These are phyloP conservation scores for Wickerhamomyces queroliae DNA, from an alignment of 805 yeast species.

Conservation along the genomic window DNA sequence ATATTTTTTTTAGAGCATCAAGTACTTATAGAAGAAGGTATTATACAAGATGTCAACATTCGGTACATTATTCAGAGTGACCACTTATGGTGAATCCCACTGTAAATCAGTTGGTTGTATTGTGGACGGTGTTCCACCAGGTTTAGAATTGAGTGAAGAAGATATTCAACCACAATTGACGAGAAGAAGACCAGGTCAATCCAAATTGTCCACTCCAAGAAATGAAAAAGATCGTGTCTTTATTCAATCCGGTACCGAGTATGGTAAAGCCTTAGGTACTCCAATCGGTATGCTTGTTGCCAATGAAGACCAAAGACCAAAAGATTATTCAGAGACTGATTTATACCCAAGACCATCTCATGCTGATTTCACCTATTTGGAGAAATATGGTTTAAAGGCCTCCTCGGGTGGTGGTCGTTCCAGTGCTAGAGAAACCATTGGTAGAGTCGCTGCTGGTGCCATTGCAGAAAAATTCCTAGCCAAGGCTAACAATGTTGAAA, in stretches of 20 bases:
- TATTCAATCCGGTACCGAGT: constrained; percentile 92
- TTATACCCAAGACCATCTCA: constrained; percentile 96
- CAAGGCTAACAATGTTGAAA: constrained; percentile 78
- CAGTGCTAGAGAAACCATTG: constrained; percentile 96
- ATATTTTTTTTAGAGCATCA: no score
- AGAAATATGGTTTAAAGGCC: constrained; percentile 89
- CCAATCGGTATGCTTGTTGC: constrained; percentile 91
- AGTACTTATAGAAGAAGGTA: no score
- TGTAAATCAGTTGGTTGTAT: constrained; percentile 97
- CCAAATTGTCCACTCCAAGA: constrained; percentile 88
- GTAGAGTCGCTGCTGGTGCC: constrained; percentile 98
- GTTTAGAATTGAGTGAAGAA: constrained; percentile 73
- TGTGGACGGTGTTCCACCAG: constrained; percentile 98
- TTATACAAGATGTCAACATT: constrained; percentile 72
- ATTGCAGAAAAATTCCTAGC: constrained; percentile 88
- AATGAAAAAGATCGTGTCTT: constrained; percentile 90
- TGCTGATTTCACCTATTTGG: constrained; percentile 91
- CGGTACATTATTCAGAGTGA: constrained; percentile 62
- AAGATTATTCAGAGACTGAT: constrained; percentile 94
- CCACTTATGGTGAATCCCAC: constrained; percentile 98
- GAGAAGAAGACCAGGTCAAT: constrained; percentile 97
- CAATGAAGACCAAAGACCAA: constrained; percentile 95
- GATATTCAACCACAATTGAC: constrained; percentile 95
- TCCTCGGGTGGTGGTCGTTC: constrained; percentile 97
- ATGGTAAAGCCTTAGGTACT: constrained; percentile 86